Evolutionary conservation across 2,329 filamentous ascomycete genomes (phyloP).

Genomic region (Aureobasidium namibiae): DNA sequence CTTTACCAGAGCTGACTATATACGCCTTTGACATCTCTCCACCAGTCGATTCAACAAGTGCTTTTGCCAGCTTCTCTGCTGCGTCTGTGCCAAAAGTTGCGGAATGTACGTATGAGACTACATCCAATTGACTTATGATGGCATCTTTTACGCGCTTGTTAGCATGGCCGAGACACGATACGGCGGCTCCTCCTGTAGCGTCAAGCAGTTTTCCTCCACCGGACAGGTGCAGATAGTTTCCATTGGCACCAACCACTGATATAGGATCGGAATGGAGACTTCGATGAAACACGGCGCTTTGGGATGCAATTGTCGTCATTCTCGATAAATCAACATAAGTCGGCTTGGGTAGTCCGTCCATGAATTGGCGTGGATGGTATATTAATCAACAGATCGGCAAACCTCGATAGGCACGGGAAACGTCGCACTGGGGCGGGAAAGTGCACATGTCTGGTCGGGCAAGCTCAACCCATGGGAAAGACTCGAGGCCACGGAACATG

Average conservation of each 20-base stretch:
- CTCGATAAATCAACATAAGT: neutral
- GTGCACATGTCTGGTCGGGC: neutral
- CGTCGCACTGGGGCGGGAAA: neutral
- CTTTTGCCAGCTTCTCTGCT: slow-evolving; percentile 44
- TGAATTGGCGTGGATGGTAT: neutral
- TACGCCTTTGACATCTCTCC: slow-evolving; percentile 48
- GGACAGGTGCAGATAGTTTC: slow-evolving; percentile 44
- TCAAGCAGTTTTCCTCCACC: slow-evolving; percentile 59
- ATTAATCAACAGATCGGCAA: neutral
- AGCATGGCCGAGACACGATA: slow-evolving; percentile 62
- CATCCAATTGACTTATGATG: slow-evolving; percentile 50
- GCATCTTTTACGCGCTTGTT: slow-evolving; percentile 53
- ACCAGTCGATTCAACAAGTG: slow-evolving; percentile 43
- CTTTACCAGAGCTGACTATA: slow-evolving; percentile 49
- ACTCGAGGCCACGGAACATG: too few relatives aligned
- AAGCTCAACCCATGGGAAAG: neutral
- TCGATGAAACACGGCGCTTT: slow-evolving; percentile 42
- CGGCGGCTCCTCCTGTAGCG: slow-evolving; percentile 64
- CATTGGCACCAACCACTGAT: slow-evolving; percentile 41
- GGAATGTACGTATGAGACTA: slow-evolving; percentile 52
- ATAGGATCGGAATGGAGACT: slow-evolving; percentile 40
- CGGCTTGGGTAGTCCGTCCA: neutral
- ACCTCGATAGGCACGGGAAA: neutral
- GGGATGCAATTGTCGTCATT: neutral
- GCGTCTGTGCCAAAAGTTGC: slow-evolving; percentile 49